These are phyloP conservation scores for Cytospora piceae DNA, from an alignment of 2,329 filamentous ascomycete species.

Conservation along the genomic window DNA sequence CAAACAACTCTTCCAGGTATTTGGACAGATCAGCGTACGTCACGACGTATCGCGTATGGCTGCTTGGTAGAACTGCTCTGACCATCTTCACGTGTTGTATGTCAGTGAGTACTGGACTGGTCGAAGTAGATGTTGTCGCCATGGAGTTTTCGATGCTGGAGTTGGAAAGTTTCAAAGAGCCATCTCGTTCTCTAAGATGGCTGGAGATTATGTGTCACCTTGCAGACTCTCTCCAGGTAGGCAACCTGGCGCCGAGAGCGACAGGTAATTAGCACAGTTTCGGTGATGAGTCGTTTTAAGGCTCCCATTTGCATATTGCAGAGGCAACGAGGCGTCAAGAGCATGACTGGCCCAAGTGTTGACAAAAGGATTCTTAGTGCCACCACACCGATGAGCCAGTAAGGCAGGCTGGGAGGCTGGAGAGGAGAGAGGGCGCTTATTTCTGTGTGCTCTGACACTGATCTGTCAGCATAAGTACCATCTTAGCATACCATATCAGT, in stretches of 20 bases:
- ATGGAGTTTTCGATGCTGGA: background rate
- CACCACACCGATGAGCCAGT: background rate
- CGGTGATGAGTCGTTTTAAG: background rate
- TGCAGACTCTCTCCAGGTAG: background rate
- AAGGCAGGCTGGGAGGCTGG: background rate
- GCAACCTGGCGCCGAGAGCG: background rate
- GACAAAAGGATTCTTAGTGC: background rate
- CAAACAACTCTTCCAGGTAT: slow-evolving; percentile 21
- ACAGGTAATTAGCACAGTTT: background rate
- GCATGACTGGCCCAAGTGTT: background rate
- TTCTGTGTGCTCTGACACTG: background rate
- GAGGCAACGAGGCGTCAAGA: background rate
- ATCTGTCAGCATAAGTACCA: background rate
- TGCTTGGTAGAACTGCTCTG: slow-evolving; percentile 23
- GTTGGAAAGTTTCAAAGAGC: background rate
- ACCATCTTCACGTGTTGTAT: slow-evolving; percentile 1
- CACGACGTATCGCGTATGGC: slow-evolving; percentile 25
- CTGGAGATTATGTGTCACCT: background rate
- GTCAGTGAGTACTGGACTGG: background rate
- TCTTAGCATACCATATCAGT: background rate
- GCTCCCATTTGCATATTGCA: background rate
- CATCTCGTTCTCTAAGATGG: background rate
- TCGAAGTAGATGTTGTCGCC: background rate
- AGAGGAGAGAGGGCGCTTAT: background rate
- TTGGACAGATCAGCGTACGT: slow-evolving; percentile 12